A percentile compares a stretch with the other conserved stretches of the same genome.
These are phyloP conservation scores for Suillus bovinus DNA, from an alignment of 768 basidiomycete genomes.

Conservation along the genomic window DNA sequence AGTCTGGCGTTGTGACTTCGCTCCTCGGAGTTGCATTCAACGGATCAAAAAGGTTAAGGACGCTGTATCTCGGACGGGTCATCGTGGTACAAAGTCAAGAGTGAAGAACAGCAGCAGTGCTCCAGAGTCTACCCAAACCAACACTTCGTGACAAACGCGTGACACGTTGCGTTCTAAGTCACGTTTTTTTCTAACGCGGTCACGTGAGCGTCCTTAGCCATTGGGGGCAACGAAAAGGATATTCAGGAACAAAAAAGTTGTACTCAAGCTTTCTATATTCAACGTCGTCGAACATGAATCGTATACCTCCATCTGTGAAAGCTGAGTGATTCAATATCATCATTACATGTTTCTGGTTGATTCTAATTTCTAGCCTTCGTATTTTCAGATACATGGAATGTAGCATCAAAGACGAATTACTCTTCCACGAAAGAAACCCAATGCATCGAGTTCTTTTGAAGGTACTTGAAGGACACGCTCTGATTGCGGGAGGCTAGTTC, in stretches of 20 bases:
- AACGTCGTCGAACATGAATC: too few relatives aligned
- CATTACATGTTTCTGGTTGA: background rate
- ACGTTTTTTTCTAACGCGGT: background rate
- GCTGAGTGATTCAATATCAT: background rate
- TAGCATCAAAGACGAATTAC: background rate
- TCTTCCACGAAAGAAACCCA: background rate
- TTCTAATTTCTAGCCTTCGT: background rate
- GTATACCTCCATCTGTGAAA: background rate
- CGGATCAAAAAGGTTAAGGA: slow-evolving; percentile 35
- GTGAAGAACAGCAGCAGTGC: background rate
- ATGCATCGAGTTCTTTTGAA: background rate
- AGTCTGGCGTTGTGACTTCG: slow-evolving; percentile 28
- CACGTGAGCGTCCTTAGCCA: too few relatives aligned
- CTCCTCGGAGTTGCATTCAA: slow-evolving; percentile 29
- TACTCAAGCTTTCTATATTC: too few relatives aligned
- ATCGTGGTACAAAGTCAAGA: slow-evolving; percentile 9
- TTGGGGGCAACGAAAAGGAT: too few relatives aligned
- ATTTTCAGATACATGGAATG: background rate
- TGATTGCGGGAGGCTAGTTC: background rate
- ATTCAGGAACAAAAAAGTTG: background rate
- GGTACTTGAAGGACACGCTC: background rate
- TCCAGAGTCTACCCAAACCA: background rate
- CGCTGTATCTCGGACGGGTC: slow-evolving; percentile 29
- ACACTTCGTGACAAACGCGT: slow-evolving; percentile 1
- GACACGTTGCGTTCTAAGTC: background rate